Base-by-base conservation (phyloP, 2,329 filamentous ascomycete species). In the Verticillium isaacii region DNA sequence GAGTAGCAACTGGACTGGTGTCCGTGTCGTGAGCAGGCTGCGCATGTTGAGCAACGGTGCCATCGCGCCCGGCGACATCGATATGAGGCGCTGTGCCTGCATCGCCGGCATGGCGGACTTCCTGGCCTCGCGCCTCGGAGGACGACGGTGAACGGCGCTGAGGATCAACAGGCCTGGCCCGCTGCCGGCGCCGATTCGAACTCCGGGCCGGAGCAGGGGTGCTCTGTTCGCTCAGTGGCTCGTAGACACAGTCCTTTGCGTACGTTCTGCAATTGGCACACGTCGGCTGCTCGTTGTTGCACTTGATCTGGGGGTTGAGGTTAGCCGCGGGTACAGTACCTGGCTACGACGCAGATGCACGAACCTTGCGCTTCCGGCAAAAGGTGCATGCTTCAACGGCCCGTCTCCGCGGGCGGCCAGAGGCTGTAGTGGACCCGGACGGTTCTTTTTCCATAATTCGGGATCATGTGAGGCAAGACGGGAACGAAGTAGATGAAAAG, bases 221-320 rank as follows among this genome's bases (percentile, higher is more conserved):
- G 9, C 19, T 50, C n/a, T n/a, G 9, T 5, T 73, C 68, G 32
- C 68, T 67, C 57, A 74, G 68, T 12, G 74, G 72, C 52, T 76
- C 73, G 61, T 80, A 79, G 39, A 73, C 69, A 61, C 80, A 82
- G 17, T 75, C 75, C 58, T 77, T 74, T 7, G 73, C 76, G 63
- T 82, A 79, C 1, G 73, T 75, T 61, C 73, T 72, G 67, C 80
- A 83, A 65, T 80, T 82, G 36, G 74, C 73, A 63, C 80, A 83
- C 34, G 68, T 68, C 3, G 80, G 80, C 58, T 73, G 70, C 56
- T 78, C 77, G 25, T 75, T 74, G 62, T 79, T 80, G 67, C 81
- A 83, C 66, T 80, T 82, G 70, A 83, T 77, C 80, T 83, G 37
- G n/a, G 23, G 11, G 19, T 3, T 9, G 41, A 50, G n/a, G n/a